Conservation (phyloP, 495 filamentous ascomycete species). For the Aspergillus indologenus region DNA sequence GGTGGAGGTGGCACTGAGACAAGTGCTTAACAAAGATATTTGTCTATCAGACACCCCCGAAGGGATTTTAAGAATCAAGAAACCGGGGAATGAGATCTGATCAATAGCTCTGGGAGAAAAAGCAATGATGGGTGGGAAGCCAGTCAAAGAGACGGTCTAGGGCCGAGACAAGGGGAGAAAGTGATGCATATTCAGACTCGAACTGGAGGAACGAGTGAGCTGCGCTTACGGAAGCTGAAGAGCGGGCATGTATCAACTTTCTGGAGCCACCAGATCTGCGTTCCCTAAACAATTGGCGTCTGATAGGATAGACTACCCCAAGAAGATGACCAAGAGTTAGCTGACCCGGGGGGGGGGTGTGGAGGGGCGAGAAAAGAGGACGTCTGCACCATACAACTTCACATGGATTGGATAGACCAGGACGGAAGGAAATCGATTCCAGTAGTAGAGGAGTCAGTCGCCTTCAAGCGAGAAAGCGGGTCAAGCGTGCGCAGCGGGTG, state of each 20-base stretch:
- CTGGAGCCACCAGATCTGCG: background rate
- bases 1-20: background rate
- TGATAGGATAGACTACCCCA: constrained; percentile 1
- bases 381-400: background rate
- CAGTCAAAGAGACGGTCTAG: constrained; percentile 17
- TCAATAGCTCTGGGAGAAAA: constrained; percentile 15
- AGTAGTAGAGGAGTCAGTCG: background rate
- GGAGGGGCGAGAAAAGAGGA: background rate
- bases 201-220: background rate
- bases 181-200: constrained; percentile 6
- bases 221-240: constrained; percentile 14
- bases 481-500: constrained; percentile 24
- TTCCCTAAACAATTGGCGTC: background rate
- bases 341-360: background rate
- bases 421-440: background rate
- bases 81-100: constrained; percentile 6
- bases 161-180: constrained; percentile 20
- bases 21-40: constrained; percentile 4
- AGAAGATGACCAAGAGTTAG: constrained; percentile 13
- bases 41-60: constrained; percentile 7
- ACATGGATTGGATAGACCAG: background rate
- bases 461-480: constrained; percentile 13
- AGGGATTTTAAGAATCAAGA: constrained; percentile 7
- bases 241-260: constrained; percentile 11
- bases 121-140: constrained; percentile 14